Base-by-base conservation (phyloP, 805 yeast genomes). In the Lipomyces lipofer region DNA sequence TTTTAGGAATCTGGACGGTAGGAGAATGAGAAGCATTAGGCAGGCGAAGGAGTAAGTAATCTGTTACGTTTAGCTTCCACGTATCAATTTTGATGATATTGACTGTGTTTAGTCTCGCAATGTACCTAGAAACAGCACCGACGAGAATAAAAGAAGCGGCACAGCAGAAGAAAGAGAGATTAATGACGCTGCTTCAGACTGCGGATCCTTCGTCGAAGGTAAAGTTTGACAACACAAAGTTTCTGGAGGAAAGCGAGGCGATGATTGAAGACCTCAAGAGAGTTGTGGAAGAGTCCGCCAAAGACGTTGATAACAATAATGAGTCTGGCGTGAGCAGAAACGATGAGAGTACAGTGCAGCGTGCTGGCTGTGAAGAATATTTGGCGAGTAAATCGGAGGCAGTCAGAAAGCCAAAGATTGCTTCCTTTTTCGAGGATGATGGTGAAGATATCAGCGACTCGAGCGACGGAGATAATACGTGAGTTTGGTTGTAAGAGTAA, bases 1-100 rank as follows among this genome's bases (percentile, higher is more conserved):
- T n/a, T 74, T 67, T 51, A 67, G 73, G 38, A 75, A 74, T 0
- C 59, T 76, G 28, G 76, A 75, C 51, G 80, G 80, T 2, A 62
- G 71, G n/a, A 62, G 73, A 15, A 65, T 76, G 50, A 68, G 67
- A 53, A 68, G 67, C 29, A 52, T 77, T 7, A 67, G 72, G 35
- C 69, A 68, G 53, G 65, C 77, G 2, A 67, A 71, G 39, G 70
- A 69, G 58, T 57, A 75, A n/a, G 73, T 74, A 13, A 65, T 59
- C 19, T 15, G 8, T 19, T 7, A 13, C 19, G n/a, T 19, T 19
- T 13, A 15, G n/a, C 24, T 24, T 13, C 28, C 29, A 4, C 29
- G 21, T n/a, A 7, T 42, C 8, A 22, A 13, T 25, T 48, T 27
- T 36, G 22, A 10, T 46, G 13, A 12, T n/a, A 12, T 36, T 25